Conservation (phyloP, 345 rosid species). For the Firmiana major region DNA sequence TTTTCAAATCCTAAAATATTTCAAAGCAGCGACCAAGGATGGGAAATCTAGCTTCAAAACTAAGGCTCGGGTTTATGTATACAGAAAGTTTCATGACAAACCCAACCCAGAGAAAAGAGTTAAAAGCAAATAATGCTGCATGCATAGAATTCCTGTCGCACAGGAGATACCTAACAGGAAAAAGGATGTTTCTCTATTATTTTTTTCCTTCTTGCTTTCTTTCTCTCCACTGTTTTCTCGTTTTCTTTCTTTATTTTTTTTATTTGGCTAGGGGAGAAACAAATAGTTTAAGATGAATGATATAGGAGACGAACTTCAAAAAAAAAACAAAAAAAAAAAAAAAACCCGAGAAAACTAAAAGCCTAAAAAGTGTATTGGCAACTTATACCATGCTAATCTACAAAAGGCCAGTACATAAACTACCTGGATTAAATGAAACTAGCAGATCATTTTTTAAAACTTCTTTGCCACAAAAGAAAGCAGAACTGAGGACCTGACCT, state of each 20-base stretch:
- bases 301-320: neutral
- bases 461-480: conserved; percentile 29
- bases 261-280: neutral
- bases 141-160: neutral
- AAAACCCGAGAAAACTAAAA: neutral
- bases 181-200: neutral
- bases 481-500: conserved; percentile 57
- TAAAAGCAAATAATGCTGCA: neutral
- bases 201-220: neutral
- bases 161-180: neutral
- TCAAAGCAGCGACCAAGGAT: neutral
- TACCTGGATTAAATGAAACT: conserved; percentile 18
- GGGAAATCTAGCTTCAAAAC: neutral
- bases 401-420: conserved; percentile 17
- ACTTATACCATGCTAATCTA: neutral
- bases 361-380: neutral
- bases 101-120: neutral
- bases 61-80: neutral
- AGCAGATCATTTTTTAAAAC: conserved; percentile 32
- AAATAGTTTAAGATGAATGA: neutral
- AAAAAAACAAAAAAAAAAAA: no score
- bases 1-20: neutral
- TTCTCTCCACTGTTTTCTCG: neutral
- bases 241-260: neutral
- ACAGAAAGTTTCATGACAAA: neutral